Evolutionary conservation across 805 yeast genomes (phyloP).

Genomic region (Torulaspora delbrueckii): DNA sequence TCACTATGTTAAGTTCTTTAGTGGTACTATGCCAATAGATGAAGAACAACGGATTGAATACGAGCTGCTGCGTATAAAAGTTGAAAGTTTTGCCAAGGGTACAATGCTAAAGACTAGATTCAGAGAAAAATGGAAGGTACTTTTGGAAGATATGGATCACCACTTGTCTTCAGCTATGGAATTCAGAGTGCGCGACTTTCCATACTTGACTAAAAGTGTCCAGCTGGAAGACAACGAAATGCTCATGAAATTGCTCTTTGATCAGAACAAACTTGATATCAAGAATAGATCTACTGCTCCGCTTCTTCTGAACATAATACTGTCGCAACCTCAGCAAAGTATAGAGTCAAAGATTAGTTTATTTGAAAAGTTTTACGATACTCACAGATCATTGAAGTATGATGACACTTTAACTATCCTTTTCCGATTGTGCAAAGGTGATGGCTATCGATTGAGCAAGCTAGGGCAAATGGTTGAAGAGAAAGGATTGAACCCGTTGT

Average conservation of each 20-base stretch:
- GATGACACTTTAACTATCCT: conserved; percentile 13
- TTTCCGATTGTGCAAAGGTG: conserved; percentile 8
- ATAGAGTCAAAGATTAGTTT: conserved; percentile 8
- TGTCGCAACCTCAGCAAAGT: conserved; percentile 17
- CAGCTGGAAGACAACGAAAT: conserved; percentile 4
- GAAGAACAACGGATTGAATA: conserved; percentile 14
- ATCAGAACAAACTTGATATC: conserved; percentile 16
- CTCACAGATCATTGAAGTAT: conserved; percentile 6
- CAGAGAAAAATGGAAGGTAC: conserved; percentile 33
- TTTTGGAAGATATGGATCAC: conserved; percentile 29
- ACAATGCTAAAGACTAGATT: conserved; percentile 19
- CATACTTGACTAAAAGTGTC: conserved; percentile 20
- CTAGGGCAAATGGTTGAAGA: conserved; percentile 7
- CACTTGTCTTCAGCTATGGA: conserved; percentile 7
- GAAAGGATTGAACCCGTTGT: conserved; percentile 1
- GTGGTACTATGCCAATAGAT: conserved; percentile 10
- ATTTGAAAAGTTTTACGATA: conserved; percentile 12
- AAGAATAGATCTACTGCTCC: conserved; percentile 23
- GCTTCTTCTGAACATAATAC: conserved; percentile 24
- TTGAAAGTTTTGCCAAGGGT: conserved; percentile 30
- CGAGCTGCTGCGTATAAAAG: conserved; percentile 25
- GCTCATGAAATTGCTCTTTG: conserved; percentile 18
- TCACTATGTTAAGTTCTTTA: conserved; percentile 18
- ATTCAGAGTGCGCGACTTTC: conserved; percentile 27
- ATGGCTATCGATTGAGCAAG: conserved; percentile 8